A percentile compares a stretch with the other conserved stretches of the same genome.
Evolutionary conservation across 192 early-diverging fungal genomes (phyloP).

Genomic region (Podila clonocystis): DNA sequence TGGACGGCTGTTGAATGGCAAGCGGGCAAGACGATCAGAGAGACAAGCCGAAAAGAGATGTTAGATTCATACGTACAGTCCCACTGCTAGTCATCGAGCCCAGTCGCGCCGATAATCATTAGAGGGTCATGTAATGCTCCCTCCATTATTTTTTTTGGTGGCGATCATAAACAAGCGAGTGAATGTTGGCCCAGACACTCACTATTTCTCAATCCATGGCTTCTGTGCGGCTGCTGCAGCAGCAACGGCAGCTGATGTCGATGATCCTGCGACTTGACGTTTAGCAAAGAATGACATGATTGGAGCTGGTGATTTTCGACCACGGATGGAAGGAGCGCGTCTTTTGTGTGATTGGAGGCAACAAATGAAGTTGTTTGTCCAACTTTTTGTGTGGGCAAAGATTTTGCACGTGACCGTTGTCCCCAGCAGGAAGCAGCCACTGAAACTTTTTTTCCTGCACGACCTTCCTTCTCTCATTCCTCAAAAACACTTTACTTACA

Average conservation of each 20-base stretch:
- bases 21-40: background rate
- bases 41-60: background rate
- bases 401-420: background rate
- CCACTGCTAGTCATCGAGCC: too few relatives aligned
- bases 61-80: background rate
- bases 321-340: background rate
- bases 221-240: constrained; percentile 46
- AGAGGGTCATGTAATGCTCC: background rate
- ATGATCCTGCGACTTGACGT: constrained; percentile 22
- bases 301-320: background rate
- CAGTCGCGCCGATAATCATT: too few relatives aligned
- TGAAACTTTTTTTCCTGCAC: background rate
- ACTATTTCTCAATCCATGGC: constrained; percentile 96
- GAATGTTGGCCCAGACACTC: constrained; percentile 15
- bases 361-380: background rate
- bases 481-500: background rate
- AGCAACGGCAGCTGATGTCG: constrained; percentile 11
- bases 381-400: background rate
- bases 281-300: constrained; percentile 44
- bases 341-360: background rate
- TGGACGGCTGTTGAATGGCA: constrained; percentile 69
- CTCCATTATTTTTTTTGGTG: background rate
- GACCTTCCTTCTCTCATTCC: background rate
- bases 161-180: background rate
- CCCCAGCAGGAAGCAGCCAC: background rate